Evolutionary conservation across 345 rosid genomes (phyloP).

Genomic region (Dimocarpus longan): DNA sequence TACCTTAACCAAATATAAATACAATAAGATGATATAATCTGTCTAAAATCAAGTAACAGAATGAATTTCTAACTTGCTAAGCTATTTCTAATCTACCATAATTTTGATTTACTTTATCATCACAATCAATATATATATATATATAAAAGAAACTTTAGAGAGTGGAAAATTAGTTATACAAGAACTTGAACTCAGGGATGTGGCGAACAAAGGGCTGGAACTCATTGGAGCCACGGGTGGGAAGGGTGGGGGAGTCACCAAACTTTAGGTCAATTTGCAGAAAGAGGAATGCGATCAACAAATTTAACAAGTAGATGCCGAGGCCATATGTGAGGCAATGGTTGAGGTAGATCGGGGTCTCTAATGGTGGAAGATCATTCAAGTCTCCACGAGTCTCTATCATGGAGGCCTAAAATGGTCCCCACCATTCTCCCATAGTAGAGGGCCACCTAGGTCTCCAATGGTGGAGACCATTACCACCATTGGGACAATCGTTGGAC

Average conservation of each 20-base stretch:
- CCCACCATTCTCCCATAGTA: no score
- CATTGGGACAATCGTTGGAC: no score
- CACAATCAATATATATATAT: no score
- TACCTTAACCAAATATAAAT: background rate
- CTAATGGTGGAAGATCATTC: no score
- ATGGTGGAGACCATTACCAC: no score
- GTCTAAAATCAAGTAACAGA: background rate
- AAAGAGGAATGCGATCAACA: constrained; percentile 81
- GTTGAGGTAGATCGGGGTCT: no score
- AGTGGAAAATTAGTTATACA: constrained; percentile 37
- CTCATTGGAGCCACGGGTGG: constrained; percentile 86
- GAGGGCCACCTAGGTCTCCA: no score
- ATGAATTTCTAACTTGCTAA: background rate
- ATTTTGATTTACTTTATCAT: background rate
- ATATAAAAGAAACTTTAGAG: background rate
- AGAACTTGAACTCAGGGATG: constrained; percentile 85
- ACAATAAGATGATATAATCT: background rate
- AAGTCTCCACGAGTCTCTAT: no score
- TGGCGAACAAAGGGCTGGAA: constrained; percentile 91
- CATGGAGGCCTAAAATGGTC: no score
- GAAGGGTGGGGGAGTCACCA: constrained; percentile 62
- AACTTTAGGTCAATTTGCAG: constrained; percentile 88
- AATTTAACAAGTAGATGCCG: constrained; percentile 83
- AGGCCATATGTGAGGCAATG: constrained; percentile 61
- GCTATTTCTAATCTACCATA: background rate